Base-by-base conservation (phyloP, 1,284 basidiomycete genomes). In the Peniophora sp. region DNA sequence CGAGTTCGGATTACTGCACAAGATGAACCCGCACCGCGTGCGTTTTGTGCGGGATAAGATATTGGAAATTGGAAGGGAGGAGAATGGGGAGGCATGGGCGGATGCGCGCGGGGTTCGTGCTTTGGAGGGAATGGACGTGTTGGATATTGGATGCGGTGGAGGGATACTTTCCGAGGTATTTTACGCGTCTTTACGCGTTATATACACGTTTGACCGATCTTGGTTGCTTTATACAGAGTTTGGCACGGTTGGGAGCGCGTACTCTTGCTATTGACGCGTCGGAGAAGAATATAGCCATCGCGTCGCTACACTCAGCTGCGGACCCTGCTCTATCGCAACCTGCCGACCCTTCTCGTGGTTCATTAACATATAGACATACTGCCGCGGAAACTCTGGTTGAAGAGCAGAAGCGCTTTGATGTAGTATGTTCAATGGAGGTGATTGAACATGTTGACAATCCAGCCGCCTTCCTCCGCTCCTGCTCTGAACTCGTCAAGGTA, bases 381-480 rank as follows among this genome's bases (percentile, higher is more conserved):
- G 77, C 89, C 0, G 93, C 90, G 0, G 96, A 98, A 64, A 74
- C 77, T 0, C 76, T 93, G 2, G 65, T 84, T 11, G 61, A 76
- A 20, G 78, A 82, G 9, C 65, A 77, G 25, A 77, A 77, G 56
- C 77, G 76, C 44, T 99, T 88, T 63, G 96, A 99, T 65, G 76
- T 96, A 6, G 94, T 99, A 14, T 97, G 93, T 65, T 90, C 93
- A 10, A 94, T 99, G 93, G 97, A 99, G 65, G 95, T 99, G 16
- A 65, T 99, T 43, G 97, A 99, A 70, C 97, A 99, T 63, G 97
- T 99, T 53, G 89, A 97, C 63, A 84, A 94, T 59, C 96, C 97
- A 0, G 75, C 81, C 11, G 77, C 78, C 6, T 99, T 99, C 66
- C 74, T 97, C 48, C 73, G 79, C 45, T 84, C 85, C 46, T 87